These are phyloP conservation scores for Pulveroboletus sp. DNA, from an alignment of 768 basidiomycete species.

Conservation along the genomic window DNA sequence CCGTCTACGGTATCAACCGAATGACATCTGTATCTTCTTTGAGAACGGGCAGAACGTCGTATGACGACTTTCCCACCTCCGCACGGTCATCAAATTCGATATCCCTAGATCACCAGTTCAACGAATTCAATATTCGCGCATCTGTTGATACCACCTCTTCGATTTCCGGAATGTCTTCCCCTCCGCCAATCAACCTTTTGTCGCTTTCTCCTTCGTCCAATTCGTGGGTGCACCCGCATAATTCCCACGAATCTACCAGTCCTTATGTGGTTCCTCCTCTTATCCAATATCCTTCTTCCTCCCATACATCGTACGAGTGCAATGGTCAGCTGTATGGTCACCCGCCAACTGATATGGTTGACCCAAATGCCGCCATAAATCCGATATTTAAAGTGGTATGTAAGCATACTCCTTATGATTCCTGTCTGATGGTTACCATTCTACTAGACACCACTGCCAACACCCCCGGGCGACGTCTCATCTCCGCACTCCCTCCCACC, in stretches of 20 bases:
- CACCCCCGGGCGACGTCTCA: constrained; percentile 36
- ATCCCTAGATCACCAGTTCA: constrained; percentile 70
- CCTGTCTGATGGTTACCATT: constrained; percentile 6
- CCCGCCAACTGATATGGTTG: constrained; percentile 56
- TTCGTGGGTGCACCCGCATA: constrained; percentile 49
- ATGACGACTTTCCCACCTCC: constrained; percentile 68
- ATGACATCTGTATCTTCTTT: constrained; percentile 75
- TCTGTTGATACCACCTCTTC: constrained; percentile 58
- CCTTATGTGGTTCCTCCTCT: constrained; percentile 35
- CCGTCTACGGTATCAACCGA: constrained; percentile 62
- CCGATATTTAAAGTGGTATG: constrained; percentile 90
- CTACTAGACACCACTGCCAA: constrained; percentile 50
- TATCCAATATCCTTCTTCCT: constrained; percentile 36
- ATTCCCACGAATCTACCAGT: constrained; percentile 37
- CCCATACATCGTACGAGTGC: constrained; percentile 45
- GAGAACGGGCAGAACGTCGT: constrained; percentile 50
- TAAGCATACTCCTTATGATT: constrained; percentile 13
- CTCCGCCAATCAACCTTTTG: constrained; percentile 70
- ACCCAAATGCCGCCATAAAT: constrained; percentile 69
- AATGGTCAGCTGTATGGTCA: constrained; percentile 48
- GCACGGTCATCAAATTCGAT: constrained; percentile 77
- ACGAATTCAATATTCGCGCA: constrained; percentile 69
- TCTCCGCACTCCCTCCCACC: constrained; percentile 59
- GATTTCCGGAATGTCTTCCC: constrained; percentile 62
- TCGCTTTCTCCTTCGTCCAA: constrained; percentile 64